Conservation (phyloP, 441 rosid species). For the Lepidium campestre region DNA sequence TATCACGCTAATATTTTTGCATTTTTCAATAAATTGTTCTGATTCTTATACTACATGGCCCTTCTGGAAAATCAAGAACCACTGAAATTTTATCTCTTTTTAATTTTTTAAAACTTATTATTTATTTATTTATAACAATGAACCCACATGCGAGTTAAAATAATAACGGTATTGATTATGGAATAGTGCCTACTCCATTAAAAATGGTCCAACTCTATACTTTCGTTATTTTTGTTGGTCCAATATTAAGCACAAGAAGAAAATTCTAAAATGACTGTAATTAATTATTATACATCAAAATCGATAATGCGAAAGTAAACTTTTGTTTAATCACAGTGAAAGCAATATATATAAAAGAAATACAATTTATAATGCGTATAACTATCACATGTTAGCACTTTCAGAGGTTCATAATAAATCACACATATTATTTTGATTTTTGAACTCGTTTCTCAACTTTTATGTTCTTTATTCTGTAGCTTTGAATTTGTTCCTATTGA, state of each 20-base stretch:
- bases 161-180: background rate
- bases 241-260: background rate
- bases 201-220: background rate
- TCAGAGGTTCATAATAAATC: constrained; percentile 4
- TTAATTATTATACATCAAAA: constrained; percentile 4
- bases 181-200: constrained; percentile 7
- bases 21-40: constrained; percentile 1
- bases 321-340: background rate
- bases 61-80: constrained; percentile 10
- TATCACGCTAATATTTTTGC: background rate
- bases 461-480: background rate
- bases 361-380: constrained; percentile 1
- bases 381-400: constrained; percentile 21
- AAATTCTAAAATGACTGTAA: background rate
- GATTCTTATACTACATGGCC: constrained; percentile 12
- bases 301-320: background rate
- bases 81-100: background rate
- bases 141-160: constrained; percentile 9
- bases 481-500: background rate
- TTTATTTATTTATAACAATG: background rate
- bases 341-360: background rate
- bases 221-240: constrained; percentile 13
- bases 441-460: background rate
- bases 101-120: background rate
- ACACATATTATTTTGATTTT: constrained; percentile 1